Evolutionary conservation across 495 filamentous ascomycete genomes (phyloP), one percentile per base, ranked within the genome.

Genomic region (Ascobolus immersus): DNA sequence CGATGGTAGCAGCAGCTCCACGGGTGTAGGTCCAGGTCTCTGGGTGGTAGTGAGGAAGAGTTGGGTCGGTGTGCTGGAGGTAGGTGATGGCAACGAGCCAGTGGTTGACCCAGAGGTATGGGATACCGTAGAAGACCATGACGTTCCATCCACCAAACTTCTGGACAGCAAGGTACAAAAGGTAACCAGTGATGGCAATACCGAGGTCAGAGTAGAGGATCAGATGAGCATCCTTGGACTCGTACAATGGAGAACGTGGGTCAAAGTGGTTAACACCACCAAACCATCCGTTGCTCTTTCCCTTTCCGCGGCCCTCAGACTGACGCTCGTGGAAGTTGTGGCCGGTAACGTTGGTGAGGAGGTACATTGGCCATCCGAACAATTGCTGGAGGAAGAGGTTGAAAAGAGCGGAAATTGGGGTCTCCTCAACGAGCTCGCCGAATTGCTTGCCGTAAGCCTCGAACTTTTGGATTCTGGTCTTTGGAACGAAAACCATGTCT

Each of bases 71-170:
- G 61, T 91, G 80, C 51, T 91, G 79, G 25, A 91, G 70, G 59
- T 69, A 91, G 36, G 80, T 91, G 53, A 80, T 77, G 43, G 72
- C 71, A 38, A 79, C 73, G 73, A 80, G 68, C 74, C 86, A 96
- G 68, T 94, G 84, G 66, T 96, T 90, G 17, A 94, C 86, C 84
- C 84, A 93, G 41, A 94, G 59, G 53, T 93, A 96, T 7, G 86
- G 86, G 36, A 89, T 47, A 48, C 77, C 69, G 54, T 94, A 96
- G 82, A 86, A 94, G 26, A 96, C 72, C 18, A 73, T 55, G 46
- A 94, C 57, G 55, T 90, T 92, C 41, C 61, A 47, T 65, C 70
- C 82, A 49, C 89, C 84, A 44, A 69, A 91, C 33, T 55, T 78
- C 52, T 69, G 63, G 21, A 59, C 64, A 42, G 72, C 52, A 40